Evolutionary conservation across 2,329 filamentous ascomycete genomes (phyloP).

Genomic region (Metarhizium album): DNA sequence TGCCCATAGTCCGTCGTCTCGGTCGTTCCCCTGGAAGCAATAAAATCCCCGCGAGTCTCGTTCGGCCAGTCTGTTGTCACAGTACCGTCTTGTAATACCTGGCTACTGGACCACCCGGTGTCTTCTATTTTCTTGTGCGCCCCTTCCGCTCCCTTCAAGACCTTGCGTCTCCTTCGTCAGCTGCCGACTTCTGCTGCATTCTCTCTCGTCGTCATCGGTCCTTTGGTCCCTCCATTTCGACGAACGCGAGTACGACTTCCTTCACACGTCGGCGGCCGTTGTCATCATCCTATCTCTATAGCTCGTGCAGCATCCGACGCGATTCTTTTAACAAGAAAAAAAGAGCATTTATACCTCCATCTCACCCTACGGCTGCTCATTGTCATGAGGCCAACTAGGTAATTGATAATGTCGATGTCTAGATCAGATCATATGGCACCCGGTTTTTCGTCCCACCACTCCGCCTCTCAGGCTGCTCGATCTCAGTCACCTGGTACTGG

Average conservation of each 20-base stretch:
- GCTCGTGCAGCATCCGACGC: slow-evolving; percentile 2
- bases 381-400: slow-evolving; percentile 27
- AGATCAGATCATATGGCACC: slow-evolving; percentile 80
- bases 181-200: background rate
- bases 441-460: slow-evolving; percentile 64
- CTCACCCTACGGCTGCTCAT: background rate
- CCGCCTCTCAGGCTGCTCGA: slow-evolving; percentile 50
- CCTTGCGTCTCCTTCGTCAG: background rate
- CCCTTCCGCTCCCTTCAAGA: slow-evolving; percentile 1
- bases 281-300: slow-evolving; percentile 4
- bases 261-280: background rate
- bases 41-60: background rate
- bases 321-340: slow-evolving; percentile 1
- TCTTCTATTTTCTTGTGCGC: slow-evolving; percentile 4
- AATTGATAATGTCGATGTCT: slow-evolving; percentile 90
- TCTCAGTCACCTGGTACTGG: slow-evolving; percentile 72
- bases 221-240: background rate
- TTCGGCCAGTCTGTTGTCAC: slow-evolving; percentile 7
- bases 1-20: background rate
- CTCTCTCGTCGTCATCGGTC: background rate
- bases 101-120: slow-evolving; percentile 16
- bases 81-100: slow-evolving; percentile 25
- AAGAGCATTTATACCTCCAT: background rate
- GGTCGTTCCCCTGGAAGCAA: background rate
- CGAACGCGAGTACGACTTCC: background rate